These are phyloP conservation scores for Cudoniella acicularis DNA, from an alignment of 495 filamentous ascomycete species.

Conservation along the genomic window DNA sequence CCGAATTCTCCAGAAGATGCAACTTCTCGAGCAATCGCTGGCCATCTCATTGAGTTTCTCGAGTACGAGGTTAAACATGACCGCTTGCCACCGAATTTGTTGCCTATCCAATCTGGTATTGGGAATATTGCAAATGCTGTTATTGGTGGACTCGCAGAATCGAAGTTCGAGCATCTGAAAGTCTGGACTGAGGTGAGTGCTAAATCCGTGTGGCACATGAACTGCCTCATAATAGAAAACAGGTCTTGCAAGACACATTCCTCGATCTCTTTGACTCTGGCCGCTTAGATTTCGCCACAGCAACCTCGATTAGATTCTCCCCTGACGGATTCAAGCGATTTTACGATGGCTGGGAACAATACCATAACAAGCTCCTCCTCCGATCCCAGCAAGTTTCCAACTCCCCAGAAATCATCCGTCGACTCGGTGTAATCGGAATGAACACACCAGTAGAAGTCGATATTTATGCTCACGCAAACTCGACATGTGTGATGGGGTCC, in stretches of 20 bases:
- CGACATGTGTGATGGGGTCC: constrained; percentile 84
- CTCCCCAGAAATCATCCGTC: constrained; percentile 90
- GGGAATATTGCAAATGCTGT: constrained; percentile 95
- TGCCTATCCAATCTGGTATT: constrained; percentile 86
- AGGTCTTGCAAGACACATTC: constrained; percentile 87
- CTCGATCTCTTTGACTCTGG: constrained; percentile 91
- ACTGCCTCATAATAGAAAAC: not conserved
- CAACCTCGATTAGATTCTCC: constrained; percentile 88
- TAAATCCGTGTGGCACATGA: not conserved
- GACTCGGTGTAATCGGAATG: constrained; percentile 88
- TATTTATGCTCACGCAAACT: constrained; percentile 93
- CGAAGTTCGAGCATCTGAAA: constrained; percentile 81
- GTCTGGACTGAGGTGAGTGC: constrained; percentile 75
- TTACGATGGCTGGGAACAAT: constrained; percentile 80
- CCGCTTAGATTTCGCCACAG: constrained; percentile 85
- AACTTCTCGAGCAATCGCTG: constrained; percentile 66
- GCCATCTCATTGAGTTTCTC: constrained; percentile 83
- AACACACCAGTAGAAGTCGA: constrained; percentile 94
- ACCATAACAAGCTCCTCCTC: constrained; percentile 79
- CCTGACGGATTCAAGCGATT: constrained; percentile 90
- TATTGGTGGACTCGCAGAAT: constrained; percentile 76
- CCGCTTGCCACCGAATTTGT: constrained; percentile 70
- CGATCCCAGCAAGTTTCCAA: constrained; percentile 87
- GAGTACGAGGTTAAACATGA: constrained; percentile 73
- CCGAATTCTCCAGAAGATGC: constrained; percentile 76